These are phyloP conservation scores for Diplogelasinospora grovesii DNA, from an alignment of 495 filamentous ascomycete genomes.

Conservation along the genomic window DNA sequence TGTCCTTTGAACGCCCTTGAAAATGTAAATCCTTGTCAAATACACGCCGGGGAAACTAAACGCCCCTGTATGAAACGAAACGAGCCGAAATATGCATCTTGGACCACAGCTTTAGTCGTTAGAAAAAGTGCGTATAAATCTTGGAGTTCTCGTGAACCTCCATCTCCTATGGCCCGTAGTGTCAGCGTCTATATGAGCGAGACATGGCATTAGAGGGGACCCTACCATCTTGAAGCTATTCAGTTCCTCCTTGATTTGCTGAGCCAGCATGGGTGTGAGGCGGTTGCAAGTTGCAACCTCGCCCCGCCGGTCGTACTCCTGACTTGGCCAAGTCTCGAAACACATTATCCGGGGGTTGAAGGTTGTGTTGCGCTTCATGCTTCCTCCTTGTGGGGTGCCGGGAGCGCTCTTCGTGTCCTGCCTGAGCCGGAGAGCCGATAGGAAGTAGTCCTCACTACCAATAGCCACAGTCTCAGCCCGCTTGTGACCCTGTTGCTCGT, in stretches of 20 bases:
- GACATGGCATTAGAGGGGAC: slow-evolving; percentile 22
- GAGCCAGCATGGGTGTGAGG: slow-evolving; percentile 90
- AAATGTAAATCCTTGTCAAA: slow-evolving; percentile 33
- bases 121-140: slow-evolving; percentile 99
- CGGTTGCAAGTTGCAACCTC: slow-evolving; percentile 98
- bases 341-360: slow-evolving; percentile 94
- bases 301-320: slow-evolving; percentile 92
- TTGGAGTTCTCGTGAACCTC: slow-evolving; percentile 98
- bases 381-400: slow-evolving; percentile 63
- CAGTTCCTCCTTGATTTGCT: slow-evolving; percentile 99
- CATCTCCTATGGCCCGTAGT: too few relatives aligned
- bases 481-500: slow-evolving; percentile 58
- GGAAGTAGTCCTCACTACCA: slow-evolving; percentile 83
- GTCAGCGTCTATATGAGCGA: too few relatives aligned
- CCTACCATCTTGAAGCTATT: slow-evolving; percentile 99
- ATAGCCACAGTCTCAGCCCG: slow-evolving; percentile 62
- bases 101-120: slow-evolving; percentile 33
- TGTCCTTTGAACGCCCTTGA: slow-evolving; percentile 29
- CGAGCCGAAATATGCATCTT: slow-evolving; percentile 24
- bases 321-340: slow-evolving; percentile 90
- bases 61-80: slow-evolving; percentile 20
- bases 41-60: slow-evolving; percentile 29
- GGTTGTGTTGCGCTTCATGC: slow-evolving; percentile 63
- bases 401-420: slow-evolving; percentile 70
- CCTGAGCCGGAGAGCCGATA: slow-evolving; percentile 60